phyloP scores from a whole-genome alignment of 2,329 filamentous ascomycete genomes.

The Aspergillus pseudotamarii region DNA sequence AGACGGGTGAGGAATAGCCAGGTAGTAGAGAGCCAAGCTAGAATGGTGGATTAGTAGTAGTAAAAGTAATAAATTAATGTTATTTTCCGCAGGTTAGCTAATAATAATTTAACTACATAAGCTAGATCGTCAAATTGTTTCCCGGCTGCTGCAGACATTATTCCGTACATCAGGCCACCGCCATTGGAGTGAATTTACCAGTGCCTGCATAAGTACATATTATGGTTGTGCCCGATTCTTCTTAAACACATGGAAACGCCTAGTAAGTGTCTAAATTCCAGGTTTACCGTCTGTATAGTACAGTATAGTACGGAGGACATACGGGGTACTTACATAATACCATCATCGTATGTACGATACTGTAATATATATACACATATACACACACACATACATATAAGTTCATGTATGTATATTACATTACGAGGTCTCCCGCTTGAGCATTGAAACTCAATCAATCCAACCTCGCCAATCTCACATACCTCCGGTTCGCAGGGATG shows the following conservation, averaged over 20 bases:
- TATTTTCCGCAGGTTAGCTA: neutral
- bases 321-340: too few species aligned
- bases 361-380: too few species aligned
- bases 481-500: conserved; percentile 12
- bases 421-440: neutral
- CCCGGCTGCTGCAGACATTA: neutral
- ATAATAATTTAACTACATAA: neutral
- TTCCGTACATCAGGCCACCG: neutral
- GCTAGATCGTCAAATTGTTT: neutral
- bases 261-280: too few species aligned
- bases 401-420: neutral
- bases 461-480: neutral
- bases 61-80: neutral
- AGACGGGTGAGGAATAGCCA: neutral
- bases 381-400: too few species aligned
- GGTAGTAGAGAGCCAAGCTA: neutral
- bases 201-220: neutral
- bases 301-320: too few species aligned
- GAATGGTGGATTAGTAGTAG: neutral
- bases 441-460: neutral
- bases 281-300: neutral
- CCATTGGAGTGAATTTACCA: neutral
- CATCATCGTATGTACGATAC: too few species aligned
- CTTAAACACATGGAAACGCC: too few species aligned
- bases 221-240: neutral